Percentiles rank a stretch among this genome's conserved stretches.
phyloP scores from a whole-genome alignment of 352 stramenopile genomes.

The Pythium sp. region DNA sequence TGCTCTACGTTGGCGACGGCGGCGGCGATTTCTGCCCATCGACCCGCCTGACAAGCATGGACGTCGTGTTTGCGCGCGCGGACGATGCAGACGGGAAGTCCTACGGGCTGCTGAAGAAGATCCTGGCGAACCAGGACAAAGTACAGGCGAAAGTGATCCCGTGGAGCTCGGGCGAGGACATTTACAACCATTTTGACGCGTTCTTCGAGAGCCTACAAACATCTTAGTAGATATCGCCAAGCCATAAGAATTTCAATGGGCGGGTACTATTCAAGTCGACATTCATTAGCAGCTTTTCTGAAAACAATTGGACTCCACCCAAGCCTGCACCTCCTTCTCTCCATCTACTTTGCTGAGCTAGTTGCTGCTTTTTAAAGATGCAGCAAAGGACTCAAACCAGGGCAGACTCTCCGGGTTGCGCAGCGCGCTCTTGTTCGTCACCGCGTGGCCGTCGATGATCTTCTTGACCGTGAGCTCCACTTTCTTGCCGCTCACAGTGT shows the following conservation, averaged over 20 bases:
- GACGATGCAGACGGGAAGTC: conserved; percentile 42
- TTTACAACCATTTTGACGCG: conserved; percentile 46
- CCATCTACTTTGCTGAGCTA: neutral
- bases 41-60: conserved; percentile 36
- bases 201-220: conserved; percentile 7
- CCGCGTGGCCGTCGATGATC: conserved; percentile 55
- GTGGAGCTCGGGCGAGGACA: conserved; percentile 64
- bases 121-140: conserved; percentile 29
- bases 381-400: conserved; percentile 57
- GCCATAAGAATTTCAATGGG: neutral
- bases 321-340: neutral
- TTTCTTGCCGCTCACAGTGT: conserved; percentile 81
- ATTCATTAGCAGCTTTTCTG: conserved; percentile 2
- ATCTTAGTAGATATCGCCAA: neutral
- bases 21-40: conserved; percentile 67
- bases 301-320: neutral
- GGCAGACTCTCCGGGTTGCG: conserved; percentile 60
- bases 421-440: conserved; percentile 65
- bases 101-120: conserved; percentile 56
- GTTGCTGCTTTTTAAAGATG: conserved; percentile 19
- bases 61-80: conserved; percentile 65
- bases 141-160: conserved; percentile 46
- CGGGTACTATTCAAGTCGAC: neutral
- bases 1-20: conserved; percentile 78
- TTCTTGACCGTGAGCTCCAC: conserved; percentile 81